These are phyloP conservation scores for Vaccinium darrowii DNA, from an alignment of 148 eudicot species.

Conservation along the genomic window DNA sequence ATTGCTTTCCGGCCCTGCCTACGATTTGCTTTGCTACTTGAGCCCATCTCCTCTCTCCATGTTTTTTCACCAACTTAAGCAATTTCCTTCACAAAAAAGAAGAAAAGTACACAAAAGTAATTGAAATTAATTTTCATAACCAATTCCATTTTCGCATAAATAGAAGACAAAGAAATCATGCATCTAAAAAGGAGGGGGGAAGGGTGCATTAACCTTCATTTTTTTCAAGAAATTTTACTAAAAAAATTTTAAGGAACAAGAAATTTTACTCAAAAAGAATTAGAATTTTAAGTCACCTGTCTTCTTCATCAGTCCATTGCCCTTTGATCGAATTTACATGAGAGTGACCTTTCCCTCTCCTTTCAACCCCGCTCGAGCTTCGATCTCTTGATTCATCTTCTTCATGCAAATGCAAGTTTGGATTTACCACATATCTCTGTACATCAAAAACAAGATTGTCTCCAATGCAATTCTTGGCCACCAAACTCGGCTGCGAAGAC, in stretches of 20 bases:
- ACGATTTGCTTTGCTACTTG: slow-evolving; percentile 46
- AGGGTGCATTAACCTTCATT: too few relatives aligned
- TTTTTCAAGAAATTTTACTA: too few relatives aligned
- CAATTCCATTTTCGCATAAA: background rate
- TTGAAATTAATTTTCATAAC: background rate
- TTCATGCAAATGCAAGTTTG: slow-evolving; percentile 6
- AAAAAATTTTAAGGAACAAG: background rate
- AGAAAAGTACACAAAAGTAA: background rate
- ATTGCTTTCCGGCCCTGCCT: slow-evolving; percentile 78
- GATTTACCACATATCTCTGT: slow-evolving; percentile 13
- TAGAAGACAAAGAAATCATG: background rate
- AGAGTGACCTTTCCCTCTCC: slow-evolving; percentile 19
- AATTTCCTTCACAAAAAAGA: slow-evolving; percentile 38
- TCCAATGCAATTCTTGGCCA: background rate
- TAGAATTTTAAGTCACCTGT: slow-evolving; percentile 39
- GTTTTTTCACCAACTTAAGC: slow-evolving; percentile 37
- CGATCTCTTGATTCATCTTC: background rate
- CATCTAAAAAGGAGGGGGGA: background rate
- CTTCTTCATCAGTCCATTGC: slow-evolving; percentile 78
- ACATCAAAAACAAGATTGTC: slow-evolving; percentile 18
- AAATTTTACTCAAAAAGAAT: background rate
- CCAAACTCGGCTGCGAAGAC: slow-evolving; percentile 13
- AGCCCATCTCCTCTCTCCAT: slow-evolving; percentile 62
- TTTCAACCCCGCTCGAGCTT: slow-evolving; percentile 15
- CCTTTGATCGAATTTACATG: slow-evolving; percentile 48